Percentiles rank a stretch among this genome's conserved stretches.
Evolutionary conservation across 805 yeast genomes (phyloP).

Genomic region (Starmerella roubikii): DNA sequence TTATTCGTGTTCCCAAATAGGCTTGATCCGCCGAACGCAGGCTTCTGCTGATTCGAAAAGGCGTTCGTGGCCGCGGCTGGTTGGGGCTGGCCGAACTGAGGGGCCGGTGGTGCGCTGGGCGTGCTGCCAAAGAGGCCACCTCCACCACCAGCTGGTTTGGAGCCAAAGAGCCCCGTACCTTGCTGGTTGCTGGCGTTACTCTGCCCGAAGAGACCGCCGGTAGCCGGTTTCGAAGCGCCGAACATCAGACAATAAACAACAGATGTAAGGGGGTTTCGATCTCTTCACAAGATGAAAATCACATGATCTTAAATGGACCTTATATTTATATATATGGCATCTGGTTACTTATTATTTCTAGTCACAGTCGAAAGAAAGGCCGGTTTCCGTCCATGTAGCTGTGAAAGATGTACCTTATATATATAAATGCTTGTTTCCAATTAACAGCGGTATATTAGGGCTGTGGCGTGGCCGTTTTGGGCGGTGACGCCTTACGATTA

Average conservation of each 20-base stretch:
- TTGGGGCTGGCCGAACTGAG: slow-evolving; percentile 24
- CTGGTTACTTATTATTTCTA: no score
- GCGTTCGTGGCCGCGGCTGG: neutral
- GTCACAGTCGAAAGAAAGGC: no score
- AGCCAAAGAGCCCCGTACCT: slow-evolving; percentile 30
- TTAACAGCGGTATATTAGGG: no score
- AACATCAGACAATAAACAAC: neutral
- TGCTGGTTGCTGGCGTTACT: slow-evolving; percentile 2
- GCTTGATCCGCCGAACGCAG: neutral
- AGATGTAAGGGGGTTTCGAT: neutral
- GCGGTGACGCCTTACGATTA: slow-evolving; percentile 1
- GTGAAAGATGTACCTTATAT: no score
- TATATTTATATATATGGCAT: no score
- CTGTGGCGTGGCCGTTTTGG: slow-evolving; percentile 1
- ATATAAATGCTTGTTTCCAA: no score
- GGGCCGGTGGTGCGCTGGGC: slow-evolving; percentile 16
- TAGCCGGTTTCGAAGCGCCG: slow-evolving; percentile 12
- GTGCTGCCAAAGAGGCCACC: slow-evolving; percentile 24
- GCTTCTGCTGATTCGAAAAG: slow-evolving; percentile 5
- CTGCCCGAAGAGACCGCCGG: slow-evolving; percentile 18
- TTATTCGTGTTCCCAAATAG: slow-evolving; percentile 2
- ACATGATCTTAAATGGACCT: no score
- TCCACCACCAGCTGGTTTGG: neutral
- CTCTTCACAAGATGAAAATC: no score
- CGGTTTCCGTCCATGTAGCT: no score